Conservation (phyloP, 139 green algal genomes). For the Chloropicon primus region DNA sequence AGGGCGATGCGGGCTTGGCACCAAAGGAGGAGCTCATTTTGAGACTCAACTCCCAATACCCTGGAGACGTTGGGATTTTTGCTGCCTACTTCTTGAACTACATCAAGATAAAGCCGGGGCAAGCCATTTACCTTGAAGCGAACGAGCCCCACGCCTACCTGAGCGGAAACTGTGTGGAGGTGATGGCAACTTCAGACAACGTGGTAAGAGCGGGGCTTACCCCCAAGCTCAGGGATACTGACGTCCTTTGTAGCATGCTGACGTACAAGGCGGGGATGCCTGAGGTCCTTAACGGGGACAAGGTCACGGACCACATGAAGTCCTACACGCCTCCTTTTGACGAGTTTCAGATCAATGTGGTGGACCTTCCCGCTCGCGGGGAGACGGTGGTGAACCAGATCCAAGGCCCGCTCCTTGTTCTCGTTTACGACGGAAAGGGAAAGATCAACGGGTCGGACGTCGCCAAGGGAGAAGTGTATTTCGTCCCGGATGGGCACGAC, state of each 20-base stretch:
- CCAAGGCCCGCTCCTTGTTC: neutral
- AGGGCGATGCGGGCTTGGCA: neutral
- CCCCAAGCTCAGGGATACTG: slow-evolving; percentile 72
- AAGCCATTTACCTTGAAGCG: slow-evolving; percentile 74
- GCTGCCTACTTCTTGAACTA: slow-evolving; percentile 86
- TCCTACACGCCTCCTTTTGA: slow-evolving; percentile 76
- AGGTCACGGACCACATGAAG: slow-evolving; percentile 17
- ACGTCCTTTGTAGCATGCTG: slow-evolving; percentile 73
- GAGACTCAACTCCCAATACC: slow-evolving; percentile 81
- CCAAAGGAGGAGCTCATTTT: slow-evolving; percentile 54
- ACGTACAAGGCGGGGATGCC: slow-evolving; percentile 57
- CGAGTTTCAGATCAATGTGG: slow-evolving; percentile 42
- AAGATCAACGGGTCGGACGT: neutral
- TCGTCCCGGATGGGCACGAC: neutral
- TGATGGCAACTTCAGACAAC: slow-evolving; percentile 92
- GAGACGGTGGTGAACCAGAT: neutral
- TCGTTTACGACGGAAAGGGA: neutral
- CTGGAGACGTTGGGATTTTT: slow-evolving; percentile 76
- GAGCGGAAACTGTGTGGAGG: slow-evolving; percentile 58
- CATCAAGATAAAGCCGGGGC: slow-evolving; percentile 28
- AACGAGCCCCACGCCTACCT: slow-evolving; percentile 98
- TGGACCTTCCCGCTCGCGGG: neutral
- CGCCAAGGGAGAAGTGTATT: neutral
- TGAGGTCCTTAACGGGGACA: slow-evolving; percentile 18
- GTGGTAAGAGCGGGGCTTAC: slow-evolving; percentile 92